Conservation (phyloP, 495 filamentous ascomycete genomes). For the Aspergillus conjunctus region DNA sequence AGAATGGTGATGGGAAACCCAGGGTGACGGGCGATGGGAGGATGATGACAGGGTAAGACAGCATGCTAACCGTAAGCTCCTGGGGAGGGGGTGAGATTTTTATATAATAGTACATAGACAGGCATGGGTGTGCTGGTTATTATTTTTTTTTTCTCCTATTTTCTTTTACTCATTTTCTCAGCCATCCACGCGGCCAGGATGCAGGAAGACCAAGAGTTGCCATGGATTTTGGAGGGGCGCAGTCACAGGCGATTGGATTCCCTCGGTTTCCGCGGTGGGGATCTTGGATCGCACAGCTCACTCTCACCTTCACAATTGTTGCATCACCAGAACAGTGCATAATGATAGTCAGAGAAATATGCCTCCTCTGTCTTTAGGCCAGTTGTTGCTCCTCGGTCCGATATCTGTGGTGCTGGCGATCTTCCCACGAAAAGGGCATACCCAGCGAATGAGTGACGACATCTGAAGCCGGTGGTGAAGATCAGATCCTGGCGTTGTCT, state of each 20-base stretch:
- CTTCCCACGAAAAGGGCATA: too few species aligned
- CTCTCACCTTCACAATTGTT: not conserved
- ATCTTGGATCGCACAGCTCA: not conserved
- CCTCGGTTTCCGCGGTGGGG: not conserved
- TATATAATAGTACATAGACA: too few species aligned
- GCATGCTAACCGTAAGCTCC: not conserved
- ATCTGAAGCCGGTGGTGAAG: too few species aligned
- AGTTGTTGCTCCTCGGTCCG: too few species aligned
- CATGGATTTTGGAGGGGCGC: not conserved
- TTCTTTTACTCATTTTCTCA: not conserved
- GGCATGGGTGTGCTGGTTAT: not conserved
- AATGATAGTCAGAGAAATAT: not conserved
- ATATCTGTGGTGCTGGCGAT: too few species aligned
- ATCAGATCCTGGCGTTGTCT: too few species aligned
- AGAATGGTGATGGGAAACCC: not conserved
- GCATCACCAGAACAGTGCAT: not conserved
- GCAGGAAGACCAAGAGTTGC: not conserved
- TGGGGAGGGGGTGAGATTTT: too few species aligned
- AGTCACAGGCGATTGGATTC: not conserved
- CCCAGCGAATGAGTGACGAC: too few species aligned
- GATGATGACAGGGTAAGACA: not conserved
- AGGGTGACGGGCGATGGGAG: not conserved
- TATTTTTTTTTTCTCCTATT: not conserved
- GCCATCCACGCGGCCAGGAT: conserved; percentile 4
- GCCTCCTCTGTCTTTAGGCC: too few species aligned